phyloP scores from a whole-genome alignment of 345 rosid genomes.

The Murraya koenigii region DNA sequence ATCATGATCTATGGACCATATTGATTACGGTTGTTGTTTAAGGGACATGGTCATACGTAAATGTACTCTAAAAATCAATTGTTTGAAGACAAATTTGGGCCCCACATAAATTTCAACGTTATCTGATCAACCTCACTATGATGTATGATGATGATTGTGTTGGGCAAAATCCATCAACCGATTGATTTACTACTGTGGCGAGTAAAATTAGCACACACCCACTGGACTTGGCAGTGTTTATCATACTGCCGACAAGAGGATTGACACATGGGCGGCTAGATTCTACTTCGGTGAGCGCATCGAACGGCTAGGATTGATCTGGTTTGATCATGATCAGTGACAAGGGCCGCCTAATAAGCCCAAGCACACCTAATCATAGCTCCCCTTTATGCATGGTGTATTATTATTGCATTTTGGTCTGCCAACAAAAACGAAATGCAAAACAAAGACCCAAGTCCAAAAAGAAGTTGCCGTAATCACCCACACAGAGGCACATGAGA shows the following conservation, averaged over 20 bases:
- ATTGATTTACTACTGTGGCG: constrained; percentile 8
- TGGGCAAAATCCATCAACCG: not conserved
- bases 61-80: not conserved
- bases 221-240: constrained; percentile 12
- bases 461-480: not conserved
- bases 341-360: not conserved
- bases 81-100: not conserved
- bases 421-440: constrained; percentile 21
- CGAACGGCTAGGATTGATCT: constrained; percentile 25
- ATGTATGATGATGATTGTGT: constrained; percentile 20
- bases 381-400: constrained; percentile 26
- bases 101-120: constrained; percentile 5
- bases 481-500: not conserved
- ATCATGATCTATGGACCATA: constrained; percentile 12
- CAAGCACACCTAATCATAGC: constrained; percentile 30
- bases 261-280: constrained; percentile 21
- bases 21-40: constrained; percentile 18
- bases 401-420: constrained; percentile 34
- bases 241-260: constrained; percentile 38
- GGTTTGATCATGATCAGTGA: constrained; percentile 31
- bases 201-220: constrained; percentile 22
- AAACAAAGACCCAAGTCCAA: constrained; percentile 3
- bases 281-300: constrained; percentile 14
- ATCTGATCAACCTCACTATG: constrained; percentile 14
- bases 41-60: constrained; percentile 3